Conservation (phyloP, 768 basidiomycete genomes). For the Leccinum rimulosum region DNA sequence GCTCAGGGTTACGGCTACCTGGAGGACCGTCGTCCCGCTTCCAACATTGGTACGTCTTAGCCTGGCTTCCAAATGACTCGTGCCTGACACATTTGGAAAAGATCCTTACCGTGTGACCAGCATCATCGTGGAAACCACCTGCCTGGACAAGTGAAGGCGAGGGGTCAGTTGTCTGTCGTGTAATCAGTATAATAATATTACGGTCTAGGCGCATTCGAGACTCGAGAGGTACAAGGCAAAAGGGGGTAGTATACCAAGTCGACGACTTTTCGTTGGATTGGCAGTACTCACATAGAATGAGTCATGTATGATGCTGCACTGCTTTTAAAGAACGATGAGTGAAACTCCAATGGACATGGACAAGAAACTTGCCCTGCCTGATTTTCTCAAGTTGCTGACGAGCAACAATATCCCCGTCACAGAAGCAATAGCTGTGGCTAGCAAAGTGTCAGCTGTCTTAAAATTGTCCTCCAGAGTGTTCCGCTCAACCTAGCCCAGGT, state of each 20-base stretch:
- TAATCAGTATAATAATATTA: slow-evolving; percentile 8
- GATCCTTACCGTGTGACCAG: slow-evolving; percentile 94
- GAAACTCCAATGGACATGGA: slow-evolving; percentile 21
- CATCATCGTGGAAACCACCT: slow-evolving; percentile 86
- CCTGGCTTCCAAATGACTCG: neutral
- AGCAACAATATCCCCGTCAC: slow-evolving; percentile 52
- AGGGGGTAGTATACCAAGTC: slow-evolving; percentile 22
- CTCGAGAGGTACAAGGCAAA: slow-evolving; percentile 11
- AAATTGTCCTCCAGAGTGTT: neutral
- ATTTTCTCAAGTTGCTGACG: slow-evolving; percentile 66
- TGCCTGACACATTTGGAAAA: slow-evolving; percentile 28
- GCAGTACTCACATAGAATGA: neutral
- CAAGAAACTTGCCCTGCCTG: slow-evolving; percentile 56
- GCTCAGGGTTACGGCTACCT: slow-evolving; percentile 93
- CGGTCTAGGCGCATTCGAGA: neutral
- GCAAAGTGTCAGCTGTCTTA: slow-evolving; percentile 55
- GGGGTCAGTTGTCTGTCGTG: slow-evolving; percentile 4
- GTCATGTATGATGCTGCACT: neutral
- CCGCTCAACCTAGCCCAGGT: slow-evolving; percentile 43
- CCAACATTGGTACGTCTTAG: slow-evolving; percentile 83
- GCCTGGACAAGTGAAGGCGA: slow-evolving; percentile 54
- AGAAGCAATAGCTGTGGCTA: slow-evolving; percentile 68
- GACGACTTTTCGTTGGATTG: slow-evolving; percentile 12
- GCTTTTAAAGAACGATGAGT: neutral
- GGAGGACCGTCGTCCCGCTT: slow-evolving; percentile 95